These are phyloP conservation scores for Candida silvatica DNA, from an alignment of 805 yeast species.

Conservation along the genomic window DNA sequence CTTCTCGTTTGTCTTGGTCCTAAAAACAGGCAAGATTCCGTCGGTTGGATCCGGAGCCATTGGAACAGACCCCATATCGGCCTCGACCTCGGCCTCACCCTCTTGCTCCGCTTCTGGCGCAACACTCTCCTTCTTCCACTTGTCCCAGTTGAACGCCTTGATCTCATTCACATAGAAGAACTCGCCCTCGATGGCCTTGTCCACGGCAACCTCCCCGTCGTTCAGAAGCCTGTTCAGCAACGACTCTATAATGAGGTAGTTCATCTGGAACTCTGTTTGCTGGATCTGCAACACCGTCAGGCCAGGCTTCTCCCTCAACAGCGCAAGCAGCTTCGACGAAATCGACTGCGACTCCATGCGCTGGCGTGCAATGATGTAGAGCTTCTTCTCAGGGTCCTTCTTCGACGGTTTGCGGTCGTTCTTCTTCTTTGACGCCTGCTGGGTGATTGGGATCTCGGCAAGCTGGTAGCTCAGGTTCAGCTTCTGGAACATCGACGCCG, in stretches of 20 bases:
- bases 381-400: not conserved
- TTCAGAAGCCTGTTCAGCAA: conserved; percentile 15
- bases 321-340: conserved; percentile 12
- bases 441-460: conserved; percentile 40
- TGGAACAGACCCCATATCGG: no score
- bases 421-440: no score
- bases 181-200: conserved; percentile 21
- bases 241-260: conserved; percentile 21
- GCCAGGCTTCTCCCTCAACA: conserved; percentile 16
- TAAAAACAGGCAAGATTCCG: no score
- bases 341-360: conserved; percentile 15
- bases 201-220: conserved; percentile 21
- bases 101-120: conserved; percentile 2
- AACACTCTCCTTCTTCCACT: not conserved
- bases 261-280: conserved; percentile 17
- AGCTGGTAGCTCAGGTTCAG: conserved; percentile 25
- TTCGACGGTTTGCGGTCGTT: no score
- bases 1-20: conserved; percentile 1
- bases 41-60: not conserved
- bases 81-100: not conserved
- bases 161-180: conserved; percentile 23
- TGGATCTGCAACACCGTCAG: conserved; percentile 22
- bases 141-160: not conserved
- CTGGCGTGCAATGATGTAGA: conserved; percentile 20
- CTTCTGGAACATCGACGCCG: conserved; percentile 47